Base-by-base conservation (phyloP, 805 yeast species). In the Saccharomycopsis fibuligera region DNA sequence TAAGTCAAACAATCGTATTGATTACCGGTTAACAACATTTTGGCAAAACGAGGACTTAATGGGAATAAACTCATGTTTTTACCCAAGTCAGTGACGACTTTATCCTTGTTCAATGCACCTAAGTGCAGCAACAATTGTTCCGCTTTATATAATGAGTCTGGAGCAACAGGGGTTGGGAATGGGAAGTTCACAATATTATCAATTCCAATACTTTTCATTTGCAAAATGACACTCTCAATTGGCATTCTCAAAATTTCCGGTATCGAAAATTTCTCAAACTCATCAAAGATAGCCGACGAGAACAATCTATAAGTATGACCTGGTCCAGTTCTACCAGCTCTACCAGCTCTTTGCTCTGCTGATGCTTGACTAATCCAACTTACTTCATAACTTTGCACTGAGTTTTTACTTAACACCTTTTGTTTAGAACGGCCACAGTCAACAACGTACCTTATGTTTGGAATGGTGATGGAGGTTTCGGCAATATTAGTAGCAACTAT, bases 261-360 rank as follows among this genome's bases (percentile, higher is more conserved):
- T 48, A 72, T 73, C 9, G 93, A 75, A 59, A 93, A 93, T 59
- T 83, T 88, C 3, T 72, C 72, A 62, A 93, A 93, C 55, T 83
- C 93, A 54, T 81, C 77, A 63, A 72, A 93, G 5, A 95, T 85
- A 1, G 99, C 99, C 14, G 98, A 90, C 0, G 98, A 91, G 59
- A 74, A 93, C 12, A 93, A 65, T 52, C 99, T 71, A 63, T 93
- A 93, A 63, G 96, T 87, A 60, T 93, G 98, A 50, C 99, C 99
- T 0, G 99, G 97, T 0, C 98, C 99, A 0, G 96, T 90, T 74
- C 98, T 83, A 62, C 97, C 98, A 44, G 98, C 98, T 72, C 98
- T 81, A 61, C 98, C 98, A 17, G 95, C 69, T 68, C 99, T 76
- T 70, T 93, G 99, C 56, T 80, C 93, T 0, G 98, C 91, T 51